Evolutionary conservation across 179 eudicot species (phyloP).

Genomic region (Heliamphora pulchella): DNA sequence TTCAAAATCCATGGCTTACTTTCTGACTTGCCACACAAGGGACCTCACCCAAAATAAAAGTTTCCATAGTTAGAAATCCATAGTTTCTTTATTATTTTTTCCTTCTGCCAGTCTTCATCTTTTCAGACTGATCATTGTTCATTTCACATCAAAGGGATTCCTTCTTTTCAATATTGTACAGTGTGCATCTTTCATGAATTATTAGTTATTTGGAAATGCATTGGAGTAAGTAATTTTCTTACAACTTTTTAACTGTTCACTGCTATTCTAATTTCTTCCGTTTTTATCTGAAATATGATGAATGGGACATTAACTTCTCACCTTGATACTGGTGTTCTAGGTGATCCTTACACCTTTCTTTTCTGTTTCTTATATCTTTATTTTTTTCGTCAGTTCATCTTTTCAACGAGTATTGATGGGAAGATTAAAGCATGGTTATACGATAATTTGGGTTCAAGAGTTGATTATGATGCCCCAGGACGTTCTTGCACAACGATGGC

Average conservation of each 20-base stretch:
- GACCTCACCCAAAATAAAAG: not conserved
- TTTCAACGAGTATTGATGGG: slow-evolving; percentile 80
- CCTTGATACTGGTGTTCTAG: no score
- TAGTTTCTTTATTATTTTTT: not conserved
- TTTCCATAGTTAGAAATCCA: not conserved
- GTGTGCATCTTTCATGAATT: not conserved
- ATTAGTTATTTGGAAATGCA: no score
- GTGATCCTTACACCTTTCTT: not conserved
- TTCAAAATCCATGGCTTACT: not conserved
- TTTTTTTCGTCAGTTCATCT: slow-evolving; percentile 50
- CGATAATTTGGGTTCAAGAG: slow-evolving; percentile 63
- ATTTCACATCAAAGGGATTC: not conserved
- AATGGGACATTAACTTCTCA: no score
- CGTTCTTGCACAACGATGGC: slow-evolving; percentile 67
- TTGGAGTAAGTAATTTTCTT: no score
- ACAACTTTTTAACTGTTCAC: no score
- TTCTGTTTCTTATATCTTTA: not conserved
- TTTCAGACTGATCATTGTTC: not conserved
- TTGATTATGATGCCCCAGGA: slow-evolving; percentile 87
- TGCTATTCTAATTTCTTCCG: no score
- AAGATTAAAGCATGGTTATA: slow-evolving; percentile 90
- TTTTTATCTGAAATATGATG: no score
- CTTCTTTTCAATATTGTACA: not conserved
- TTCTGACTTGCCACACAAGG: not conserved
- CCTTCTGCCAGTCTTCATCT: not conserved